Conservation (phyloP, 2,329 filamentous ascomycete genomes). For the Didymella segeticola region DNA sequence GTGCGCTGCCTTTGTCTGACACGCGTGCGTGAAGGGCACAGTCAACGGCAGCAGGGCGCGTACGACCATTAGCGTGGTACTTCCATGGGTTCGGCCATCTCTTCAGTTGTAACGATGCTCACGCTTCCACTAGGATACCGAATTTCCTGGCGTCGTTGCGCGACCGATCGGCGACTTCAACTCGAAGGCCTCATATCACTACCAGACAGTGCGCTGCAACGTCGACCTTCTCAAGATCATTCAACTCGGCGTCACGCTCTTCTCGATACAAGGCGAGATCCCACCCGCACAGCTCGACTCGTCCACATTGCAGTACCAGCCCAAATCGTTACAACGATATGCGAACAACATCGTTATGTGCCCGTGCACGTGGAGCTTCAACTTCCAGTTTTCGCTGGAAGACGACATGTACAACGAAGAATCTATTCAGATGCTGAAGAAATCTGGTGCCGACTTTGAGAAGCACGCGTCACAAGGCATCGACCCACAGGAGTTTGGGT, state of each 20-base stretch:
- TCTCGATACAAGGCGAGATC: constrained; percentile 87
- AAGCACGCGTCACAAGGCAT: constrained; percentile 88
- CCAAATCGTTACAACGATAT: constrained; percentile 58
- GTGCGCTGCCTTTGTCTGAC: constrained; percentile 11
- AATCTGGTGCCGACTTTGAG: constrained; percentile 90
- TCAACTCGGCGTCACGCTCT: constrained; percentile 92
- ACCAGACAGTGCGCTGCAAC: constrained; percentile 95
- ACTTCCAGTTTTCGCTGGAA: constrained; percentile 94
- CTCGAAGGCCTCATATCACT: constrained; percentile 97
- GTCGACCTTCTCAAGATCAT: constrained; percentile 98
- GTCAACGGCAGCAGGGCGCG: constrained; percentile 11
- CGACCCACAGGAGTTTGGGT: constrained; percentile 85
- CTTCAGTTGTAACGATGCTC: constrained; percentile 17
- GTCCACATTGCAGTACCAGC: constrained; percentile 50
- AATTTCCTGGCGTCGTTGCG: constrained; percentile 97
- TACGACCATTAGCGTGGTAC: constrained; percentile 13
- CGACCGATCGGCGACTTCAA: constrained; percentile 93
- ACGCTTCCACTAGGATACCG: constrained; percentile 74
- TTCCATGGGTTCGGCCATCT: constrained; percentile 1
- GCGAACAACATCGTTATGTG: constrained; percentile 65
- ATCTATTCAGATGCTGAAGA: constrained; percentile 88
- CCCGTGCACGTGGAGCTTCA: constrained; percentile 97
- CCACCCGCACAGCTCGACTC: constrained; percentile 72
- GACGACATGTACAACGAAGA: constrained; percentile 98
- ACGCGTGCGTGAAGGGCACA: constrained; percentile 18